phyloP scores from a whole-genome alignment of 768 basidiomycete genomes.

The Tulasnella sp. region DNA sequence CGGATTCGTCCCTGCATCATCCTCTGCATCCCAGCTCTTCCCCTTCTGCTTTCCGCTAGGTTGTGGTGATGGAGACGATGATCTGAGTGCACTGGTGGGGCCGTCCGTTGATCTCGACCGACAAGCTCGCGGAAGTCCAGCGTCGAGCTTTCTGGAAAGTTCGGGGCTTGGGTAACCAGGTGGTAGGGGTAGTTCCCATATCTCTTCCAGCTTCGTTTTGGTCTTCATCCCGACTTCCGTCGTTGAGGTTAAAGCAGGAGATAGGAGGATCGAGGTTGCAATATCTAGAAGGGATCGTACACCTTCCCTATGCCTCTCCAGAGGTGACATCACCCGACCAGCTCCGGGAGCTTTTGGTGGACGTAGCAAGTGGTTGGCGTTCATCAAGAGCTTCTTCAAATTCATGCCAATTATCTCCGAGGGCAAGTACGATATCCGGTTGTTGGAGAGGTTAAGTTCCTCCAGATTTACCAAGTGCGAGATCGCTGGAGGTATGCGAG shows the following conservation, averaged over 20 bases:
- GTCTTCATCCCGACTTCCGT: neutral
- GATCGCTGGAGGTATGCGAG: constrained; percentile 52
- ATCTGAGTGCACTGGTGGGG: neutral
- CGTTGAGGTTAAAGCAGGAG: constrained; percentile 16
- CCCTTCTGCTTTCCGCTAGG: neutral
- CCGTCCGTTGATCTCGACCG: neutral
- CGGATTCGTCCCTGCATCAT: constrained; percentile 4
- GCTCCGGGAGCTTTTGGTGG: constrained; percentile 21
- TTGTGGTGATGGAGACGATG: neutral
- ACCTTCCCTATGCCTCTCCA: neutral
- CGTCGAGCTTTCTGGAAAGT: neutral
- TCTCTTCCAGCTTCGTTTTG: neutral
- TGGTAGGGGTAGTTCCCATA: neutral
- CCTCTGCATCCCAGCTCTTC: neutral
- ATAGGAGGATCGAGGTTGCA: constrained; percentile 30
- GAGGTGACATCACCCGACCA: neutral
- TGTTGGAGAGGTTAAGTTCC: constrained; percentile 51
- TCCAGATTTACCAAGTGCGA: constrained; percentile 39
- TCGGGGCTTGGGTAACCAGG: neutral
- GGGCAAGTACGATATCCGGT: constrained; percentile 48
- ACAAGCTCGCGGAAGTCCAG: neutral
- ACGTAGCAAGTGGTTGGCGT: constrained; percentile 49
- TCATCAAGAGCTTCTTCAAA: constrained; percentile 36
- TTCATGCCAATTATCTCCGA: constrained; percentile 50
- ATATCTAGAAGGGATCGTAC: constrained; percentile 21